Conservation (phyloP, 805 yeast genomes). For the Saccharomycopsis sp. region DNA sequence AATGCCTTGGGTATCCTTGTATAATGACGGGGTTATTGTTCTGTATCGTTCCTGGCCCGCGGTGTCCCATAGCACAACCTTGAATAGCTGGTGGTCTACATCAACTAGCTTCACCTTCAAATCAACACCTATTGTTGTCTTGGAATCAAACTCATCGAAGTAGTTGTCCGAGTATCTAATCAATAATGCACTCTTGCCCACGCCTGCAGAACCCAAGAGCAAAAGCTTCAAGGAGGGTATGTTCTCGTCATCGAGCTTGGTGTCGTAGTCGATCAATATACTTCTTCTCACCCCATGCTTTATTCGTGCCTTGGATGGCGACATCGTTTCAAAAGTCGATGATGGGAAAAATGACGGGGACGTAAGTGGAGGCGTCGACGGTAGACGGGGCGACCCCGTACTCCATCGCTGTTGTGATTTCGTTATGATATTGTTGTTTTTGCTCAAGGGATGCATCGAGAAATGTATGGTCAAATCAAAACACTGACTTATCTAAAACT, state of each 20-base stretch:
- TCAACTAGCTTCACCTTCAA: conserved; percentile 36
- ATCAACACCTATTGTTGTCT: conserved; percentile 40
- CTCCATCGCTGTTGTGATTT: neutral
- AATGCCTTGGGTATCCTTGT: conserved; percentile 40
- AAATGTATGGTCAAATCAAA: too few relatives aligned
- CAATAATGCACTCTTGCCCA: conserved; percentile 40
- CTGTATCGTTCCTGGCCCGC: conserved; percentile 44
- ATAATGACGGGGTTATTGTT: conserved; percentile 37
- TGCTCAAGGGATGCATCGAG: too few relatives aligned
- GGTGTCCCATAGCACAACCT: conserved; percentile 41
- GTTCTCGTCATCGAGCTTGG: conserved; percentile 18
- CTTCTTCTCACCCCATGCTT: conserved; percentile 12
- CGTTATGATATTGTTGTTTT: too few relatives aligned
- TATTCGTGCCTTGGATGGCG: conserved; percentile 9
- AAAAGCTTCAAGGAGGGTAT: conserved; percentile 27
- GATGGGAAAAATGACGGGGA: conserved; percentile 17
- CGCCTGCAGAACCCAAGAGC: conserved; percentile 39
- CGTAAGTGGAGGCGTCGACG: conserved; percentile 4
- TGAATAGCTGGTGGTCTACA: conserved; percentile 36
- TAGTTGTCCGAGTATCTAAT: conserved; percentile 32
- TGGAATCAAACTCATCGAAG: conserved; percentile 29
- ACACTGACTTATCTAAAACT: too few relatives aligned
- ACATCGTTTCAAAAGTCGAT: conserved; percentile 12
- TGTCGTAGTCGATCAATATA: conserved; percentile 17
- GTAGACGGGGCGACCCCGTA: neutral